Evolutionary conservation across 805 yeast genomes (phyloP), one percentile per base, ranked within the genome.

Genomic region (Helenozyma rhizophorensis): DNA sequence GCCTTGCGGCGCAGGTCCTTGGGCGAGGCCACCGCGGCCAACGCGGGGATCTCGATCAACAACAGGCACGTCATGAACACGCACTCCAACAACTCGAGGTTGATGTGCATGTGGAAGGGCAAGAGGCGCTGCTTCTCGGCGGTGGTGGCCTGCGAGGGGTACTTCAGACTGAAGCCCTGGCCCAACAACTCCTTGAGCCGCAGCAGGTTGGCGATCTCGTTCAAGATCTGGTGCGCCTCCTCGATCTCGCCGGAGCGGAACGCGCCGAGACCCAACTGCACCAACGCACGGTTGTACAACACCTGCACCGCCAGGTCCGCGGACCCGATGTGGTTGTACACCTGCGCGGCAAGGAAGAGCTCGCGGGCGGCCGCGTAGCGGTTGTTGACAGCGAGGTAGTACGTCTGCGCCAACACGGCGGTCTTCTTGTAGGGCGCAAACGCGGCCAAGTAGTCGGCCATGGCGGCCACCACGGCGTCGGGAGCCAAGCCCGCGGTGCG

Each of bases 61-160:
- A 93, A 69, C 19, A 95, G 85, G 37, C 86, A 72, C 9, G 97
- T 93, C 70, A 88, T 76, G 72, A 83, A 90, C 29, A 86, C 95
- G 57, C 94, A 83, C 65, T 93, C 98, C 46, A 93, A 74, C 53
- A 93, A 77, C 70, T 94, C 97, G 50, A 90, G 70, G 65, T 93
- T 93, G 61, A 93, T 90, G 66, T 93, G 99, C 84, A 87, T 88
- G 67, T 93, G 98, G 82, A 83, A 93, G 38, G 99, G 99, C 57
- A 93, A 72, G 58, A 88, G 75, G 57, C 89, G 80, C 63, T 81
- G 90, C 51, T 72, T 77, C 54, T 83, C 95, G 40, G 72, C 75
- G 28, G 71, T 62, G 16, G 78, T 57, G 12, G 71, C 68, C 56
- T 68, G 65, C 50, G 72, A 76, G 34, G 74, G 69, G 57, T 74